A percentile compares a stretch with the other conserved stretches of the same genome.
Conservation (phyloP, 2,329 filamentous ascomycete species). For the Amauroascus verrucosus region DNA sequence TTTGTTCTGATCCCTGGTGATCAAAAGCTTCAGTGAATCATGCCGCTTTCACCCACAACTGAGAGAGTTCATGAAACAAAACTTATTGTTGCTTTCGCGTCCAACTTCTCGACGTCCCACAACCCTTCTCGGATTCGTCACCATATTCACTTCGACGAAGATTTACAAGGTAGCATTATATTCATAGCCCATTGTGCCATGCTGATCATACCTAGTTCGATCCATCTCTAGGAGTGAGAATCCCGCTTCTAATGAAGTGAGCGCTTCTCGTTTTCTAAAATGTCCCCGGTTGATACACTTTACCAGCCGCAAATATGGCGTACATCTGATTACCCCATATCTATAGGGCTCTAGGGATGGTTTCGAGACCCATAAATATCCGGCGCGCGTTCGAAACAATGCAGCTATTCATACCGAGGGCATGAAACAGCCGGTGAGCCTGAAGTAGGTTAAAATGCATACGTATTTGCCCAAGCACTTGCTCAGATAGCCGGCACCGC, state of each 20-base stretch:
- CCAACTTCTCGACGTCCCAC: not conserved
- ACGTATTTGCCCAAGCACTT: not conserved
- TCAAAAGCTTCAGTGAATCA: not conserved
- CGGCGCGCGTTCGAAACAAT: not conserved
- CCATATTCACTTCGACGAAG: not conserved
- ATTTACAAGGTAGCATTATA: not conserved
- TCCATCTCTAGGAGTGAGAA: not conserved
- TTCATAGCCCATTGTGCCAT: not conserved
- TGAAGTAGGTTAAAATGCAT: not conserved
- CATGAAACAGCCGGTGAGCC: not conserved
- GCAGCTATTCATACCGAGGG: not conserved
- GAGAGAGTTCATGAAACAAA: not conserved
- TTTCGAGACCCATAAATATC: too few relatives aligned
- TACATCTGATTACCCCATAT: too few relatives aligned
- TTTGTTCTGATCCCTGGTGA: not conserved
- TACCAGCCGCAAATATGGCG: not conserved
- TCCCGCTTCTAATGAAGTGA: too few relatives aligned
- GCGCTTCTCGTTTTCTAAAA: too few relatives aligned
- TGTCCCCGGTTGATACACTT: too few relatives aligned
- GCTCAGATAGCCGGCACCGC: conserved; percentile 1
- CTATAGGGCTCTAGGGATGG: too few relatives aligned
- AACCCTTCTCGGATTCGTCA: too few relatives aligned
- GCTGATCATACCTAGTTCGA: not conserved
- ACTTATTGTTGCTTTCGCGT: not conserved
- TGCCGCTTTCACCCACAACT: not conserved